These are phyloP conservation scores for Blastosporella zonata DNA, from an alignment of 1,284 basidiomycete genomes.

Conservation along the genomic window DNA sequence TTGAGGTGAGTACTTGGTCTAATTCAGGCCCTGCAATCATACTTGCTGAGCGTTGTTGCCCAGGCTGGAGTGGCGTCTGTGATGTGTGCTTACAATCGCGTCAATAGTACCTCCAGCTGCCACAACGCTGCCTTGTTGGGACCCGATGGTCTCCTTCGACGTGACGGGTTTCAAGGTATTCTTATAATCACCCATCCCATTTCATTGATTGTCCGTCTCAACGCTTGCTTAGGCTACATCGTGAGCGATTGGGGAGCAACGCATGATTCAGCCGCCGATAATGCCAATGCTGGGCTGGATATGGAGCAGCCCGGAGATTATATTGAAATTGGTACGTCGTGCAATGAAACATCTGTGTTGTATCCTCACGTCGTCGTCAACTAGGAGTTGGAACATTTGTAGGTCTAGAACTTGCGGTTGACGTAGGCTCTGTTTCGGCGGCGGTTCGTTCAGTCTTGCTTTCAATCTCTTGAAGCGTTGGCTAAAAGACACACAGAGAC, in stretches of 20 bases:
- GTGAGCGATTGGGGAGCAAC: slow-evolving; percentile 52
- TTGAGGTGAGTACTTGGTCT: no score
- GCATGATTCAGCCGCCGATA: slow-evolving; percentile 41
- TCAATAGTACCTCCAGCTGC: slow-evolving; percentile 42
- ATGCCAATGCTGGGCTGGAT: slow-evolving; percentile 45
- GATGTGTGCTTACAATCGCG: slow-evolving; percentile 72
- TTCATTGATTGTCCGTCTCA: slow-evolving; percentile 3
- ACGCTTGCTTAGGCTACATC: slow-evolving; percentile 32
- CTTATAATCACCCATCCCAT: not conserved
- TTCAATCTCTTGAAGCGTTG: slow-evolving; percentile 8
- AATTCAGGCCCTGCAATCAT: no score
- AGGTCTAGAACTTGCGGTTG: slow-evolving; percentile 33
- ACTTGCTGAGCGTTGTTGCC: no score
- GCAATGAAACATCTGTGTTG: not conserved
- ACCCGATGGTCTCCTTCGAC: slow-evolving; percentile 34
- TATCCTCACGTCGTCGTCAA: not conserved
- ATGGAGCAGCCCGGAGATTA: slow-evolving; percentile 50
- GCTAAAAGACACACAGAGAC: slow-evolving; percentile 31
- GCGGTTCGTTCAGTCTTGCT: slow-evolving; percentile 34
- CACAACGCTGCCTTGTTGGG: slow-evolving; percentile 37
- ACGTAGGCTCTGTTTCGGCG: slow-evolving; percentile 41
- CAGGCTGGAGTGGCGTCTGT: slow-evolving; percentile 64
- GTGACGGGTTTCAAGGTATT: slow-evolving; percentile 40
- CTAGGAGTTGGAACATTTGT: slow-evolving; percentile 37
- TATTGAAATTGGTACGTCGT: slow-evolving; percentile 35